Evolutionary conservation across 1,284 basidiomycete species (phyloP).

Genomic region (Fomitopsis palustris): DNA sequence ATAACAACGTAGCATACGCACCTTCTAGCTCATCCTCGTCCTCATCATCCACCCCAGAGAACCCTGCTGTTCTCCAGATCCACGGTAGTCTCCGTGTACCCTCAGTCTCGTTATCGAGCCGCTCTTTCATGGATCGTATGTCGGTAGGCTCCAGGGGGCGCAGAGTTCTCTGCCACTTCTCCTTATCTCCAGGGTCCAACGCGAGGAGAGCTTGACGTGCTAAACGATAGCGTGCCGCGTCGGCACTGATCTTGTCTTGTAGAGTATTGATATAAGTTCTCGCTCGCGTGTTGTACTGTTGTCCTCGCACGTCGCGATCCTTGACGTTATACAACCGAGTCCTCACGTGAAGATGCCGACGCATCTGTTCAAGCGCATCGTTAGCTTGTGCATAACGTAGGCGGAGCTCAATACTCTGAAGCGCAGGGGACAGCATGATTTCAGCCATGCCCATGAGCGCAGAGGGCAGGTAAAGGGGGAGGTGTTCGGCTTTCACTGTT

Average conservation of each 20-base stretch:
- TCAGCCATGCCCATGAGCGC: not conserved
- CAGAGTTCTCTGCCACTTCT: not conserved
- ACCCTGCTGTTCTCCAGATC: constrained; percentile 6
- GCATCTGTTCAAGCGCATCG: constrained; percentile 26
- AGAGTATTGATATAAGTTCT: not conserved
- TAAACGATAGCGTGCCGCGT: not conserved
- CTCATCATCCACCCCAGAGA: not conserved
- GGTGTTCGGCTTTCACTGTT: not conserved
- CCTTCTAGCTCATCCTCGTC: constrained; percentile 5
- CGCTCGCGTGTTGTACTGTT: constrained; percentile 2
- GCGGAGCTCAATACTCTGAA: constrained; percentile 19
- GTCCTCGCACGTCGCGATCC: constrained; percentile 2
- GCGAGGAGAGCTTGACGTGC: not conserved
- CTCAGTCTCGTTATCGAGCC: not conserved
- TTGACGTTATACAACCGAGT: not conserved
- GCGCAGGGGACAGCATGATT: not conserved
- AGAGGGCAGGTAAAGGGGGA: not conserved
- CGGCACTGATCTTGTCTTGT: not conserved
- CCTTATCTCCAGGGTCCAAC: not conserved
- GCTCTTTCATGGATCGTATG: not conserved
- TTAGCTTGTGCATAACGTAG: constrained; percentile 24
- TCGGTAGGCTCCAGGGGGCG: not conserved
- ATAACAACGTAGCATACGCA: not conserved
- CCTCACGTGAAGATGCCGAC: constrained; percentile 6
- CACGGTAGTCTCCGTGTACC: not conserved